A percentile compares a stretch with the other conserved stretches of the same genome.
phyloP scores from a whole-genome alignment of 228 moss, liverwort and hornwort species.

The Sphagnum fallax region DNA sequence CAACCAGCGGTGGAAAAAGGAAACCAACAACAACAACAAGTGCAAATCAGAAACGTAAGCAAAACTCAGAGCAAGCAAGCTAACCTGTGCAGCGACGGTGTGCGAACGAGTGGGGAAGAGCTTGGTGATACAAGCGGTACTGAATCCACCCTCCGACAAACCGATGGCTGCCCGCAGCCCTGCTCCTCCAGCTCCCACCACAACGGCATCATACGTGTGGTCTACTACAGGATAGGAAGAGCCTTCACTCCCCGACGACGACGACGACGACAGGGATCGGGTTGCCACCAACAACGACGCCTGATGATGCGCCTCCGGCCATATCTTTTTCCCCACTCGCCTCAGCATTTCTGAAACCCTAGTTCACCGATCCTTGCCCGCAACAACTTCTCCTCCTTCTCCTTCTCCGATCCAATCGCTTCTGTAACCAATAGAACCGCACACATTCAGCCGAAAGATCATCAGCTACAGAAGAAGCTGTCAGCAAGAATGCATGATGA shows the following conservation, averaged over 20 bases:
- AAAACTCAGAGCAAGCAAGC: neutral
- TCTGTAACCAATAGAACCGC: too few species aligned
- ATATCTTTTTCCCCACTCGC: conserved; percentile 21
- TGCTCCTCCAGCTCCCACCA: conserved; percentile 93
- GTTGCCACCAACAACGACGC: conserved; percentile 10
- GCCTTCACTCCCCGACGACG: conserved; percentile 26
- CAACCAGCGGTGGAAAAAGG: neutral
- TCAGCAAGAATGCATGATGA: too few species aligned
- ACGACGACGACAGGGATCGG: conserved; percentile 19
- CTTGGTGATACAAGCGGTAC: conserved; percentile 93
- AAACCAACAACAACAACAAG: neutral
- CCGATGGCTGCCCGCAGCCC: conserved; percentile 94
- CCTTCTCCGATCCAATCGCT: too few species aligned
- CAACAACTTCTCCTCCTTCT: too few species aligned
- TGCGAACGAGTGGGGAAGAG: conserved; percentile 98
- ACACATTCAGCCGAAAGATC: too few species aligned
- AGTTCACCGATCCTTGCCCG: neutral
- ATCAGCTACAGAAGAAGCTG: too few species aligned
- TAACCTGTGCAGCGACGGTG: conserved; percentile 90
- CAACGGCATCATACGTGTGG: conserved; percentile 88
- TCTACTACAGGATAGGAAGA: conserved; percentile 74
- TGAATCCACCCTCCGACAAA: conserved; percentile 83
- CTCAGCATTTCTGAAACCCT: conserved; percentile 23
- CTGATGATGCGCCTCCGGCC: conserved; percentile 14
- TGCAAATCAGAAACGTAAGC: neutral